Percentiles rank a stretch among this genome's conserved stretches.
Conservation (phyloP, 2,329 filamentous ascomycete species). For the Penicillium brevicompactum region DNA sequence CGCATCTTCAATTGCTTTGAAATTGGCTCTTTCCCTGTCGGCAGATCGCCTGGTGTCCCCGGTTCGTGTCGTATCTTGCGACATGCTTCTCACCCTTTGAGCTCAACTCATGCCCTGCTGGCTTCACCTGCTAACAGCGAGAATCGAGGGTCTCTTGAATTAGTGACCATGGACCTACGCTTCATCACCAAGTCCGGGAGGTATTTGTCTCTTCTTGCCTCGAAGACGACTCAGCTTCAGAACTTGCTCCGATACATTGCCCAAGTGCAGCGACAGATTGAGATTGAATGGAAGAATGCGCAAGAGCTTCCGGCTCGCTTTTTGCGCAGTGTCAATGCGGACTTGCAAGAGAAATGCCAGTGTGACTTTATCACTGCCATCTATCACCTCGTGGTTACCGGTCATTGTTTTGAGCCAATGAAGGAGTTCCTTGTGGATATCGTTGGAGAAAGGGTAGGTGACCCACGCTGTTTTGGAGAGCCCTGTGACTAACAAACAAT, state of each 20-base stretch:
- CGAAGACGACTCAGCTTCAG: constrained; percentile 83
- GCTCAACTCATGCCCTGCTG: constrained; percentile 78
- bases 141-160: constrained; percentile 49
- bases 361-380: constrained; percentile 73
- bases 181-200: constrained; percentile 75
- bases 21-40: constrained; percentile 61
- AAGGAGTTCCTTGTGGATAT: constrained; percentile 89
- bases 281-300: constrained; percentile 79
- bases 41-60: constrained; percentile 41
- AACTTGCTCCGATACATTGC: constrained; percentile 83
- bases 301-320: constrained; percentile 79
- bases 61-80: constrained; percentile 47
- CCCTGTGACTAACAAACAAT: constrained; percentile 7
- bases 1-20: constrained; percentile 85
- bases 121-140: constrained; percentile 41
- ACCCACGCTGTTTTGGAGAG: not conserved
- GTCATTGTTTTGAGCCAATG: constrained; percentile 72
- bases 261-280: constrained; percentile 77
- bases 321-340: constrained; percentile 73
- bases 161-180: constrained; percentile 80
- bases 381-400: constrained; percentile 82
- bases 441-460: constrained; percentile 71
- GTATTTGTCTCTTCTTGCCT: constrained; percentile 80
- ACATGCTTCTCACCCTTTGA: constrained; percentile 72
- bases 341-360: constrained; percentile 66